Evolutionary conservation across 306 rosid species (phyloP).

Genomic region (Sophora flavescens): DNA sequence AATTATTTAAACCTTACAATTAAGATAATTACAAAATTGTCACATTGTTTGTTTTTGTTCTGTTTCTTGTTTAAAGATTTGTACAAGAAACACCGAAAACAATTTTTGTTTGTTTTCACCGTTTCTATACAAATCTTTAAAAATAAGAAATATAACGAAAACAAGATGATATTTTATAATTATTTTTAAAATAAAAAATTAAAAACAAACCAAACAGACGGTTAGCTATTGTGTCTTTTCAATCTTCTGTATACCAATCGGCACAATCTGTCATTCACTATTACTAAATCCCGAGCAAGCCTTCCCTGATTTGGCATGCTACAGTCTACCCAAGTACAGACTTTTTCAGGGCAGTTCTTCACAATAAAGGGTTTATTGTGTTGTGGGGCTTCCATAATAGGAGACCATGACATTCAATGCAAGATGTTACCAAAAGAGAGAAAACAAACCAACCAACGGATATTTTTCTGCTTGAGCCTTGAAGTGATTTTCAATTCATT

Average conservation of each 20-base stretch:
- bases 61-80: too few relatives aligned
- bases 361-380: constrained; percentile 1
- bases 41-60: too few relatives aligned
- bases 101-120: too few relatives aligned
- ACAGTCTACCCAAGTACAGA: background rate
- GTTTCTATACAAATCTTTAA: too few relatives aligned
- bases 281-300: constrained; percentile 10
- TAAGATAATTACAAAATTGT: too few relatives aligned
- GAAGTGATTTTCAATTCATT: background rate
- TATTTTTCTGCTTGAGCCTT: background rate
- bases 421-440: background rate
- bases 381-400: background rate
- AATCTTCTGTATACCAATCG: background rate
- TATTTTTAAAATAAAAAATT: too few relatives aligned
- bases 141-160: too few relatives aligned
- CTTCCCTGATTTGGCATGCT: constrained; percentile 34
- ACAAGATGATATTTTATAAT: too few relatives aligned
- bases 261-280: background rate
- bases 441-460: background rate
- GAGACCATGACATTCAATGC: background rate
- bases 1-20: too few relatives aligned
- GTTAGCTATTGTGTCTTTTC: background rate
- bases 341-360: background rate
- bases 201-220: too few relatives aligned
- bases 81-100: too few relatives aligned